phyloP scores from a whole-genome alignment of 257 asterid genomes.

The Primulina huaijiensis region DNA sequence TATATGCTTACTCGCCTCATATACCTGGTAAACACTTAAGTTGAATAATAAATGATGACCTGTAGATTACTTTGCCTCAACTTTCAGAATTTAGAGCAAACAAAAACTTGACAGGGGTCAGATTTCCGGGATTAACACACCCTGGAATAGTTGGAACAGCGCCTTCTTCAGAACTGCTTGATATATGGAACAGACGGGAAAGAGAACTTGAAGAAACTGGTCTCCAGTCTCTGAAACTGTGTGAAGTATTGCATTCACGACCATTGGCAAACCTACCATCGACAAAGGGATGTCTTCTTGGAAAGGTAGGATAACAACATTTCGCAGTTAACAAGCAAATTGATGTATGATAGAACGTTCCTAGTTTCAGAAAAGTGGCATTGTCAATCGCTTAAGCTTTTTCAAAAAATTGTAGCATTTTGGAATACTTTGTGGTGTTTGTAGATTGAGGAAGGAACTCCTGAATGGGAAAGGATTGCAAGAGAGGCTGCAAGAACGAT shows the following conservation, averaged over 20 bases:
- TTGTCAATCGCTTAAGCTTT: background rate
- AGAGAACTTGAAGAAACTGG: constrained; percentile 69
- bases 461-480: constrained; percentile 85
- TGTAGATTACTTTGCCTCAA: background rate
- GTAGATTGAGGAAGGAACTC: constrained; percentile 70
- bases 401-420: background rate
- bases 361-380: background rate
- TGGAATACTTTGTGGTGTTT: constrained; percentile 6
- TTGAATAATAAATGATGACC: background rate
- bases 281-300: constrained; percentile 76
- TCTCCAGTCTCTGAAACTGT: constrained; percentile 52
- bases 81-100: background rate
- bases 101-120: constrained; percentile 47
- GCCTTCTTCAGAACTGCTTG: constrained; percentile 77
- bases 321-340: background rate
- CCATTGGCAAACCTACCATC: constrained; percentile 88
- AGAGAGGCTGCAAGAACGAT: constrained; percentile 89
- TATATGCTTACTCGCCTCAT: constrained; percentile 91
- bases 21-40: constrained; percentile 59
- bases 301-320: constrained; percentile 55
- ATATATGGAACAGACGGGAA: constrained; percentile 85
- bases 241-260: constrained; percentile 85
- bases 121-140: constrained; percentile 90
- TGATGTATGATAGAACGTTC: background rate
- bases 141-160: constrained; percentile 97